Conservation (phyloP, 2,329 filamentous ascomycete genomes). For the Cercospora zeae-maydis region DNA sequence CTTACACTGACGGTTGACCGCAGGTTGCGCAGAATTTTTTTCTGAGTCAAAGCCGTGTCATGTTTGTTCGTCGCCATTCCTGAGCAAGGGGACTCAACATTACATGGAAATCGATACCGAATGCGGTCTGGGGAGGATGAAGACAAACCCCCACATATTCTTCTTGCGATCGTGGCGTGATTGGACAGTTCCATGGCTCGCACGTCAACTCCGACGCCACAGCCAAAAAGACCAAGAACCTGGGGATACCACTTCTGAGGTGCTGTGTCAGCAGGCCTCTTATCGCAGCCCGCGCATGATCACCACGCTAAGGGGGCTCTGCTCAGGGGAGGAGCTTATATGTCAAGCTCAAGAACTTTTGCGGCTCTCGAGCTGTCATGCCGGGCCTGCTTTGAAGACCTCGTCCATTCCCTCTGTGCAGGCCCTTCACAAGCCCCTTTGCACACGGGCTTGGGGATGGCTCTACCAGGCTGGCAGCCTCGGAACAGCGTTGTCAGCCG, state of each 20-base stretch:
- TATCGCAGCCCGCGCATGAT: background rate
- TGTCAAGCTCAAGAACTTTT: slow-evolving; percentile 6
- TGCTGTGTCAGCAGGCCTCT: slow-evolving; percentile 5
- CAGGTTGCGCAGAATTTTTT: background rate
- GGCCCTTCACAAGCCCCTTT: slow-evolving; percentile 8
- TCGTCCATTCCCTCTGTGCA: background rate
- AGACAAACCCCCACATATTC: background rate
- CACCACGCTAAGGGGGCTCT: slow-evolving; percentile 3
- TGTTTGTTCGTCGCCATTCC: background rate
- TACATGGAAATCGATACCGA: slow-evolving; percentile 7
- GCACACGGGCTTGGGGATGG: slow-evolving; percentile 11
- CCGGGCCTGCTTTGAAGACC: background rate
- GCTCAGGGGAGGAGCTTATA: background rate
- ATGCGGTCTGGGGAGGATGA: slow-evolving; percentile 4
- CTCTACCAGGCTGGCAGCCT: slow-evolving; percentile 7
- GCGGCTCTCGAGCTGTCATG: slow-evolving; percentile 1
- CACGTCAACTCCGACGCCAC: slow-evolving; percentile 2
- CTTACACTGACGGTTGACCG: background rate
- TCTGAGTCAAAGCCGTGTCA: background rate
- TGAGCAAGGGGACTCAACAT: slow-evolving; percentile 2
- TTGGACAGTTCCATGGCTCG: background rate
- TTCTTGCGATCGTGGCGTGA: slow-evolving; percentile 7
- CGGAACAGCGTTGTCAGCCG: slow-evolving; percentile 6
- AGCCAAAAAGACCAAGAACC: background rate
- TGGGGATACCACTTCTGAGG: slow-evolving; percentile 3